These are phyloP conservation scores for Saccharomycopsis lassenensis DNA, from an alignment of 805 yeast genomes.

Conservation along the genomic window DNA sequence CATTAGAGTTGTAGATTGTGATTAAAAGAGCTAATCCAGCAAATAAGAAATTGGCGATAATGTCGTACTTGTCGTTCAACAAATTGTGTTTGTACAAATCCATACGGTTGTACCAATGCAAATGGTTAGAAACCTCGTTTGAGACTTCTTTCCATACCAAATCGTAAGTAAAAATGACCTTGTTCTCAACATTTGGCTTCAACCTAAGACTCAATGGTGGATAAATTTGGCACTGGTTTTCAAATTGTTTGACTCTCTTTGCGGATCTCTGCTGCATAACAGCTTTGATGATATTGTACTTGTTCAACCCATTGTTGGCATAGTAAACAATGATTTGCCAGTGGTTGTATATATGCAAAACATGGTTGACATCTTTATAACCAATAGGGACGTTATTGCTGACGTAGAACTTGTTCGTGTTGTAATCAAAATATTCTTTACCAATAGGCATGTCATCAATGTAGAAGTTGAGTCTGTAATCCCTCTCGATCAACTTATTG, in stretches of 20 bases:
- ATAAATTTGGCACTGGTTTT: slow-evolving; percentile 20
- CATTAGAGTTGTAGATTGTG: slow-evolving; percentile 1
- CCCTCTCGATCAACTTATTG: slow-evolving; percentile 22
- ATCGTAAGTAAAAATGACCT: slow-evolving; percentile 23
- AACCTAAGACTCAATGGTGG: slow-evolving; percentile 22
- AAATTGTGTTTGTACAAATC: slow-evolving; percentile 22
- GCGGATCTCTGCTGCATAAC: slow-evolving; percentile 22
- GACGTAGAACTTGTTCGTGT: slow-evolving; percentile 22
- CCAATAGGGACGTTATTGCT: slow-evolving; percentile 25
- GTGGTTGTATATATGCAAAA: slow-evolving; percentile 25
- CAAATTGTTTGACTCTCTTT: slow-evolving; percentile 21
- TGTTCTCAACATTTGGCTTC: slow-evolving; percentile 21
- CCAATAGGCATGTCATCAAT: slow-evolving; percentile 25
- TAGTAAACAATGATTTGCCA: slow-evolving; percentile 24
- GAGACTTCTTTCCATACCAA: slow-evolving; percentile 22
- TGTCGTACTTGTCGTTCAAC: slow-evolving; percentile 19
- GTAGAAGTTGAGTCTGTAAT: slow-evolving; percentile 24
- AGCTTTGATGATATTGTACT: slow-evolving; percentile 21
- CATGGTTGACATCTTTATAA: slow-evolving; percentile 22
- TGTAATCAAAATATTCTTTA: slow-evolving; percentile 22
- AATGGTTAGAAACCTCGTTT: slow-evolving; percentile 10
- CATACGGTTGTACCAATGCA: slow-evolving; percentile 15
- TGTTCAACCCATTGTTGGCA: slow-evolving; percentile 18
- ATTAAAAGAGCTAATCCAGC: slow-evolving; percentile 3
- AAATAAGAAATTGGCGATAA: slow-evolving; percentile 19